Percentiles rank a stretch among this genome's conserved stretches.
Conservation (phyloP, 495 filamentous ascomycete species). For the Neurospora sp. region DNA sequence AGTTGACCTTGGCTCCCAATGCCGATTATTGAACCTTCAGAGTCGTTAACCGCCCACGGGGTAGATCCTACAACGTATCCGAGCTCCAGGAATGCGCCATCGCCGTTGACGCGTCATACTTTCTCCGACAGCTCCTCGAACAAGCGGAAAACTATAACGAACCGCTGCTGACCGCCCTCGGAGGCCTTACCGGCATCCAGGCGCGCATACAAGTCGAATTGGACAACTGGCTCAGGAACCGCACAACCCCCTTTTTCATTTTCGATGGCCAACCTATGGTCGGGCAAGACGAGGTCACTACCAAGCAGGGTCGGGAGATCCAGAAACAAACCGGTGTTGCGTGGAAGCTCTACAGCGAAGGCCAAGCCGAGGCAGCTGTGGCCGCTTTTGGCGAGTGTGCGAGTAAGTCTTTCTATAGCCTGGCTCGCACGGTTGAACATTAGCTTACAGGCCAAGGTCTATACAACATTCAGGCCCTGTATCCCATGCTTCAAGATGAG, state of each 20-base stretch:
- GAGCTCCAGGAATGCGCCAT: slow-evolving; percentile 60
- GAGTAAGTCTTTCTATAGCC: slow-evolving; percentile 41
- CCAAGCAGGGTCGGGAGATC: slow-evolving; percentile 36
- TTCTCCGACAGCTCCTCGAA: slow-evolving; percentile 60
- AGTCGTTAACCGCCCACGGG: slow-evolving; percentile 2
- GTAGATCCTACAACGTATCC: slow-evolving; percentile 24
- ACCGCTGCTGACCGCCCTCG: slow-evolving; percentile 79
- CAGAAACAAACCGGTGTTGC: slow-evolving; percentile 47
- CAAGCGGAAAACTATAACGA: slow-evolving; percentile 59
- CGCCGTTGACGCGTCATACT: slow-evolving; percentile 85
- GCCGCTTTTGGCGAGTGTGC: slow-evolving; percentile 65
- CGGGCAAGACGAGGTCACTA: slow-evolving; percentile 50
- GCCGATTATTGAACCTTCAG: neutral
- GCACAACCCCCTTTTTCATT: slow-evolving; percentile 67
- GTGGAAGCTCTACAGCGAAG: slow-evolving; percentile 80
- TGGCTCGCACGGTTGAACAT: neutral
- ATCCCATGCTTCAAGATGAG: slow-evolving; percentile 63
- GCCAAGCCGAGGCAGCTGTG: slow-evolving; percentile 68
- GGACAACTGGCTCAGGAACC: slow-evolving; percentile 49
- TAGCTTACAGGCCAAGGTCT: slow-evolving; percentile 36
- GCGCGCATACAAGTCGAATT: slow-evolving; percentile 65
- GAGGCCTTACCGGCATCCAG: slow-evolving; percentile 73
- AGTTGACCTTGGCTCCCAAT: slow-evolving; percentile 1
- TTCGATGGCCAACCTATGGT: slow-evolving; percentile 78
- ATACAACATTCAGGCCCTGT: slow-evolving; percentile 51